Percentiles rank a stretch among this genome's conserved stretches.
phyloP scores from a whole-genome alignment of 768 basidiomycete genomes.

The Leccinum sublutescens region DNA sequence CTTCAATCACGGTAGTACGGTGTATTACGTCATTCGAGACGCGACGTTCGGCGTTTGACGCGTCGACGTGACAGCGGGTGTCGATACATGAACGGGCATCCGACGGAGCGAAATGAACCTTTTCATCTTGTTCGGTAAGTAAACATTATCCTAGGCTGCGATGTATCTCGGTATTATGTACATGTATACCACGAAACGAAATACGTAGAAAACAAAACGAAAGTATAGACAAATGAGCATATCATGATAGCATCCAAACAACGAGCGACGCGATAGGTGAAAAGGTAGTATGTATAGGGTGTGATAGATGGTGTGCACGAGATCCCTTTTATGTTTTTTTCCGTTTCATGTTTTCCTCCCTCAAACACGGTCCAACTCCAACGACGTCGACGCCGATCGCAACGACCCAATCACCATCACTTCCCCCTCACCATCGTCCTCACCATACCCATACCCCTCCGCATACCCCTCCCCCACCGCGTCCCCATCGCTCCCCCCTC shows the following conservation, averaged over 20 bases:
- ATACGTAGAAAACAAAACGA: not conserved
- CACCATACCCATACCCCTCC: too few relatives aligned
- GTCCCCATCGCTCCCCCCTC: too few relatives aligned
- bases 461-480: too few relatives aligned
- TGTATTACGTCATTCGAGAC: not conserved
- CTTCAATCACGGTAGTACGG: too few relatives aligned
- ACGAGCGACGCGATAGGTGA: not conserved
- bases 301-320: not conserved
- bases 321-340: not conserved
- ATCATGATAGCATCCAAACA: not conserved
- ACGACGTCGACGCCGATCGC: not conserved
- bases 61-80: too few relatives aligned
- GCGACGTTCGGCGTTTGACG: too few relatives aligned
- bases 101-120: too few relatives aligned
- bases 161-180: not conserved
- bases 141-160: not conserved
- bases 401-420: conserved; percentile 22
- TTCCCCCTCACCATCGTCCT: conserved; percentile 7
- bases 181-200: not conserved
- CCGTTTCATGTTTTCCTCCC: not conserved
- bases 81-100: too few relatives aligned
- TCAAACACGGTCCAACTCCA: not conserved
- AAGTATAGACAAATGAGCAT: not conserved
- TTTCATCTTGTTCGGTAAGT: too few relatives aligned
- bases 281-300: not conserved